Conservation (phyloP, 2,329 filamentous ascomycete species). For the Microcera coccophila region DNA sequence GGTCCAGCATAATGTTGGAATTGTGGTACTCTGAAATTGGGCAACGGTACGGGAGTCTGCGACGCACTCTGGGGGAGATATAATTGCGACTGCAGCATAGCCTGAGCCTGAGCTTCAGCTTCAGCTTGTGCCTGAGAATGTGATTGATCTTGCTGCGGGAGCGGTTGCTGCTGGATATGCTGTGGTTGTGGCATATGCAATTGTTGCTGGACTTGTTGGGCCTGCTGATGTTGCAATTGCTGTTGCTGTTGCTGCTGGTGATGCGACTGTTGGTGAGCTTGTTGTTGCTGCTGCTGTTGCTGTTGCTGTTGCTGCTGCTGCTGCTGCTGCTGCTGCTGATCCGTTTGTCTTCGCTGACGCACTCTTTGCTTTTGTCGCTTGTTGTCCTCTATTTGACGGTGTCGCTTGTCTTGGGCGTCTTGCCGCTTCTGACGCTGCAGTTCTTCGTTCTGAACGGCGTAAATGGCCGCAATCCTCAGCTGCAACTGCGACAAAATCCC, state of each 20-base stretch:
- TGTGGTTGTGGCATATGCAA: conserved; percentile 10
- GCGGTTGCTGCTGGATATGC: conserved; percentile 23
- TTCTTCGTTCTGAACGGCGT: conserved; percentile 44
- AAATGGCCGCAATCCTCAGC: conserved; percentile 42
- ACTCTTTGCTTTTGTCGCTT: conserved; percentile 27
- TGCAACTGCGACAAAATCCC: conserved; percentile 39
- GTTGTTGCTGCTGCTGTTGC: conserved; percentile 11
- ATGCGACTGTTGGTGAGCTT: conserved; percentile 9
- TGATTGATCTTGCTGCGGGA: conserved; percentile 23
- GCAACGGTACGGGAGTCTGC: conserved; percentile 26
- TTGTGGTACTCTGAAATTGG: conserved; percentile 24
- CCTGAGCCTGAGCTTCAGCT: conserved; percentile 19
- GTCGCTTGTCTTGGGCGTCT: conserved; percentile 37
- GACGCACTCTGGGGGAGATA: conserved; percentile 25
- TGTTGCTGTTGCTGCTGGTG: conserved; percentile 13
- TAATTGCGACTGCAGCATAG: conserved; percentile 27
- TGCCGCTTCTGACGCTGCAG: conserved; percentile 38
- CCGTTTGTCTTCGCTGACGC: conserved; percentile 24
- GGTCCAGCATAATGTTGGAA: conserved; percentile 29
- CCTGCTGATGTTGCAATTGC: conserved; percentile 9
- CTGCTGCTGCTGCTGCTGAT: conserved; percentile 26
- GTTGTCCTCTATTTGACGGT: conserved; percentile 36
- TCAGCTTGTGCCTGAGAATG: conserved; percentile 28
- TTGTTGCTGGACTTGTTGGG: conserved; percentile 14
- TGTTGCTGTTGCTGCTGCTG: conserved; percentile 12